A percentile compares a stretch with the other conserved stretches of the same genome.
phyloP scores from a whole-genome alignment of 2,329 filamentous ascomycete genomes.

The Nigrograna mackinnonii region DNA sequence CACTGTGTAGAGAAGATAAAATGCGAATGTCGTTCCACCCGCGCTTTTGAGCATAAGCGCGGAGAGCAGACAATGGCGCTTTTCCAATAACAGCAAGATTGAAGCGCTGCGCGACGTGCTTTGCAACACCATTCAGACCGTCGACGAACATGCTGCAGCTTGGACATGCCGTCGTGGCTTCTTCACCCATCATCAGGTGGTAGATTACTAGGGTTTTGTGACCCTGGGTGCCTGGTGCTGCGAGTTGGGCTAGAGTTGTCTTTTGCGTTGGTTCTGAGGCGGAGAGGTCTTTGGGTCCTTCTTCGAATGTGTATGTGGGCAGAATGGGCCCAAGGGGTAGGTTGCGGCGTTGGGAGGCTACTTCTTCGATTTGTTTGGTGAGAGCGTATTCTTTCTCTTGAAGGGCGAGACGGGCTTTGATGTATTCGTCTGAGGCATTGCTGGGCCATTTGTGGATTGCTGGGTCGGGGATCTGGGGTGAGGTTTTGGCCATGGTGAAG shows the following conservation, averaged over 20 bases:
- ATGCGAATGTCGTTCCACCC: conserved; percentile 14
- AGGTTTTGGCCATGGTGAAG: neutral
- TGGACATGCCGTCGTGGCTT: conserved; percentile 9
- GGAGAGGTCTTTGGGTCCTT: conserved; percentile 7
- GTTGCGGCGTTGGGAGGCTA: conserved; percentile 13
- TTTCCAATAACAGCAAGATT: conserved; percentile 13
- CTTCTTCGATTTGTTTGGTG: conserved; percentile 7
- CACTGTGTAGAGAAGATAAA: conserved; percentile 10
- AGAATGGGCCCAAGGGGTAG: conserved; percentile 11
- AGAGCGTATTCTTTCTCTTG: conserved; percentile 10
- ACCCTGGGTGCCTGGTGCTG: conserved; percentile 1
- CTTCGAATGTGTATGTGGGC: conserved; percentile 10
- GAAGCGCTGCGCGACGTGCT: conserved; percentile 13
- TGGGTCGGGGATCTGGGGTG: conserved; percentile 4
- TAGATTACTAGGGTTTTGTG: conserved; percentile 11
- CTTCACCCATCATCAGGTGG: conserved; percentile 16
- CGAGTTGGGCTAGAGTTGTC: conserved; percentile 10
- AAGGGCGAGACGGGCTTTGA: conserved; percentile 10
- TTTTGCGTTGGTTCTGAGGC: conserved; percentile 1
- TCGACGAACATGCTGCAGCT: conserved; percentile 14
- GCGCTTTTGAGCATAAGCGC: conserved; percentile 10
- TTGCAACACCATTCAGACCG: conserved; percentile 14
- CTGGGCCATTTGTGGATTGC: conserved; percentile 11
- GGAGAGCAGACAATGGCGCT: conserved; percentile 6
- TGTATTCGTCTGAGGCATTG: conserved; percentile 10